These are phyloP conservation scores for Cordyceps farinosa DNA, from an alignment of 2,329 filamentous ascomycete genomes.

Conservation along the genomic window DNA sequence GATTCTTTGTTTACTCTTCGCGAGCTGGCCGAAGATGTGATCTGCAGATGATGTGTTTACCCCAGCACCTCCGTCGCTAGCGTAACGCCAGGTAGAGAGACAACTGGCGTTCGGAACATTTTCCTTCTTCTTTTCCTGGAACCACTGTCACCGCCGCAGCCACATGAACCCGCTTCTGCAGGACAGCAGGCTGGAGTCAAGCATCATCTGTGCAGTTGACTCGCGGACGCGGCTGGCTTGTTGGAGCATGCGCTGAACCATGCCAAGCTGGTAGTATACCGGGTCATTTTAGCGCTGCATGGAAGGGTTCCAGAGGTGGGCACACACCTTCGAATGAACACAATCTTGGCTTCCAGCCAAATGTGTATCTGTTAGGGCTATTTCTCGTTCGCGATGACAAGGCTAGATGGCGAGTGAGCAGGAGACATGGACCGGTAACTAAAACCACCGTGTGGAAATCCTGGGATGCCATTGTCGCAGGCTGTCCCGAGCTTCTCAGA, in stretches of 20 bases:
- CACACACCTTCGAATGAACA: background rate
- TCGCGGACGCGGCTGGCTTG: background rate
- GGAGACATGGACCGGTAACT: background rate
- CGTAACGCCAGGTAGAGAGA: background rate
- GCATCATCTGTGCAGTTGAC: background rate
- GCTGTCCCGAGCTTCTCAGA: background rate
- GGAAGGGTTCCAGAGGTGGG: background rate
- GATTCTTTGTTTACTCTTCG: background rate
- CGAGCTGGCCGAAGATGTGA: background rate
- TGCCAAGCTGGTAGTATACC: conserved; percentile 6
- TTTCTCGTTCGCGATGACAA: background rate
- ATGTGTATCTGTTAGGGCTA: background rate
- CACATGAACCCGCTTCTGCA: background rate
- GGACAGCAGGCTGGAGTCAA: background rate
- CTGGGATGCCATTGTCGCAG: background rate
- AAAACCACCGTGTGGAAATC: background rate
- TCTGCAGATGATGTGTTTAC: conserved; percentile 5
- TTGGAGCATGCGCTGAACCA: background rate
- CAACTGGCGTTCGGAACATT: conserved; percentile 2
- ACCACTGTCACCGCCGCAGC: background rate
- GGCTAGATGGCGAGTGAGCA: background rate
- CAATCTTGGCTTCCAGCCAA: conserved; percentile 1
- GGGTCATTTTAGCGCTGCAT: background rate
- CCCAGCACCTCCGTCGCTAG: conserved; percentile 6
- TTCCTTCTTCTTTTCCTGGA: background rate